Evolutionary conservation across 73 alveolate genomes (phyloP).

Genomic region (Stentor coeruleus): DNA sequence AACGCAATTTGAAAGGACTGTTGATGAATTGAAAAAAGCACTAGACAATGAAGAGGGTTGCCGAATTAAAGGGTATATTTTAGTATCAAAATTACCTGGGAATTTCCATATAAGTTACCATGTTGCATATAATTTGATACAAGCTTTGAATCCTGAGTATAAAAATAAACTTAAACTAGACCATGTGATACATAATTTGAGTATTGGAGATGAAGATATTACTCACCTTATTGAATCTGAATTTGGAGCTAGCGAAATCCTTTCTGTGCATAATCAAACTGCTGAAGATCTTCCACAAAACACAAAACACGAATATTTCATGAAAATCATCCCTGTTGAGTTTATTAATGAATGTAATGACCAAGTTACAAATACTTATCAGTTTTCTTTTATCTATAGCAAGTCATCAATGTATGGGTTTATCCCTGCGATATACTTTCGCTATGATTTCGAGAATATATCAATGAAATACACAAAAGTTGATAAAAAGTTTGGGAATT

Average conservation of each 20-base stretch:
- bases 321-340: constrained; percentile 15
- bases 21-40: constrained; percentile 40
- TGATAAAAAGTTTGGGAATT: constrained; percentile 56
- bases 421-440: constrained; percentile 51
- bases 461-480: constrained; percentile 58
- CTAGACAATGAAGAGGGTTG: constrained; percentile 76
- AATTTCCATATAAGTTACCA: constrained; percentile 80
- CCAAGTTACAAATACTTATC: constrained; percentile 36
- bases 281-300: not conserved
- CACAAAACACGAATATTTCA: not conserved
- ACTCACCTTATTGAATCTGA: not conserved
- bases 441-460: constrained; percentile 67
- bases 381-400: constrained; percentile 56
- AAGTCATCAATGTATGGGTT: constrained; percentile 32
- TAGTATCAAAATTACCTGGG: constrained; percentile 81
- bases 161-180: not conserved
- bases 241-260: not conserved
- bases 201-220: not conserved
- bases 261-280: not conserved
- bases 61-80: constrained; percentile 61
- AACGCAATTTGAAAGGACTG: constrained; percentile 44
- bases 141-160: not conserved
- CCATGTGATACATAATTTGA: not conserved
- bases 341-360: constrained; percentile 44
- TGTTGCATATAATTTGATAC: constrained; percentile 27